phyloP scores from a whole-genome alignment of 2,329 filamentous ascomycete species.

The Fusarium phyllophilum region DNA sequence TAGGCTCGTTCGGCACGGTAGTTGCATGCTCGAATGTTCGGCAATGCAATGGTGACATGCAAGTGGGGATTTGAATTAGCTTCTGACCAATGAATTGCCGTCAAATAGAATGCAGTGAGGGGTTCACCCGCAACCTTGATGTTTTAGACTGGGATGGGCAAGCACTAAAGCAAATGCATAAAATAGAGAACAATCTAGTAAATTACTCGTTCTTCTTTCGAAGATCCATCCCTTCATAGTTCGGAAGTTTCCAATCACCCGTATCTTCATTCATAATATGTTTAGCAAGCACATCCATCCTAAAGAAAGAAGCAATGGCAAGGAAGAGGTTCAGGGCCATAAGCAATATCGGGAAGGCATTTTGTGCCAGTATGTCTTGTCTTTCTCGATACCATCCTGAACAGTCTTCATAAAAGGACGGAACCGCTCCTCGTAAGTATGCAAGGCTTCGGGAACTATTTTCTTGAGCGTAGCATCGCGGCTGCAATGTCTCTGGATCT shows the following conservation, averaged over 20 bases:
- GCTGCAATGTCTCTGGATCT: constrained; percentile 38
- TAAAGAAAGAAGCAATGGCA: background rate
- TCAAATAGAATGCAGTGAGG: too few species aligned
- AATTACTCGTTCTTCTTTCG: too few species aligned
- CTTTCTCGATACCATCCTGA: background rate
- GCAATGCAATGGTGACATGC: background rate
- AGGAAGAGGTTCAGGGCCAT: background rate
- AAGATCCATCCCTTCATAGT: background rate
- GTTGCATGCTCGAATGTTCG: background rate
- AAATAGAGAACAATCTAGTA: too few species aligned
- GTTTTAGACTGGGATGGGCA: too few species aligned
- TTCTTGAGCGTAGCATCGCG: background rate
- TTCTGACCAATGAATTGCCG: background rate
- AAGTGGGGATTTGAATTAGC: background rate
- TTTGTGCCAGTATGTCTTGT: background rate
- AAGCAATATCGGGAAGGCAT: background rate
- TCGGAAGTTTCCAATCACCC: background rate
- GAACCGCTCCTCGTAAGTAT: background rate
- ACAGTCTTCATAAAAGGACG: background rate
- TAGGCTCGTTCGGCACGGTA: background rate
- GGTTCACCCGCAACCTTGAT: too few species aligned
- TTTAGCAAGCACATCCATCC: background rate
- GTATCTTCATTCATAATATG: background rate
- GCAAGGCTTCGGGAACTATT: background rate
- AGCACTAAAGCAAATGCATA: too few species aligned